Conservation (phyloP, 768 basidiomycete species). For the Grammothele lineata region DNA sequence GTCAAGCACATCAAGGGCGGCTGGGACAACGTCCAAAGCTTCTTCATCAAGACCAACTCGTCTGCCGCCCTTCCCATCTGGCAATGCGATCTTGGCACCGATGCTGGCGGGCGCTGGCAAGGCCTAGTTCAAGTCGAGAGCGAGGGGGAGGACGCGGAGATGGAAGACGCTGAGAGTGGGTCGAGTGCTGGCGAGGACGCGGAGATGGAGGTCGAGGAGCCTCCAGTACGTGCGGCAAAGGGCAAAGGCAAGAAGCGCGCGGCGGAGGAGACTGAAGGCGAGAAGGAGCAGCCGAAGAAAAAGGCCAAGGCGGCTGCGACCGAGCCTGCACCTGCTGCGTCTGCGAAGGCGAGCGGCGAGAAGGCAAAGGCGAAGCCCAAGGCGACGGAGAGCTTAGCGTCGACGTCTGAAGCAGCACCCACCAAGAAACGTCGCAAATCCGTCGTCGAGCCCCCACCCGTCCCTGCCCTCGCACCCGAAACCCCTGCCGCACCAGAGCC, state of each 20-base stretch:
- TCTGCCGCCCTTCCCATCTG: slow-evolving; percentile 89
- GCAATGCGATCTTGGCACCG: slow-evolving; percentile 67
- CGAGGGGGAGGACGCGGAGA: slow-evolving; percentile 22
- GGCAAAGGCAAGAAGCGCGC: slow-evolving; percentile 19
- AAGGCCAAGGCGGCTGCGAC: slow-evolving; percentile 25
- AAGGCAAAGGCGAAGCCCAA: slow-evolving; percentile 15
- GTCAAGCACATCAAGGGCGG: slow-evolving; percentile 66
- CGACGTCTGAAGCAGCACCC: not conserved
- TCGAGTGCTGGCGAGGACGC: slow-evolving; percentile 17
- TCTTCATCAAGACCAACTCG: slow-evolving; percentile 87
- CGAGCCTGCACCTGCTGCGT: slow-evolving; percentile 21
- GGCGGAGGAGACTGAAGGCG: slow-evolving; percentile 34
- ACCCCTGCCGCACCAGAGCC: not conserved
- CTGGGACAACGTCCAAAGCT: slow-evolving; percentile 88
- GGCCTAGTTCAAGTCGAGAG: slow-evolving; percentile 32
- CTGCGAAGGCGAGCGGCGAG: slow-evolving; percentile 6
- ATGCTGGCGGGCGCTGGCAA: slow-evolving; percentile 57
- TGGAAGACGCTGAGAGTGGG: slow-evolving; percentile 20
- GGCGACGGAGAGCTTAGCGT: slow-evolving; percentile 31
- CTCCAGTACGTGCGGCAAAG: slow-evolving; percentile 16
- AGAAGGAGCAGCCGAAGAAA: slow-evolving; percentile 20
- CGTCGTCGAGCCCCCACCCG: not conserved
- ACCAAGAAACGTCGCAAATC: slow-evolving; percentile 17
- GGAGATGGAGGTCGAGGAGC: slow-evolving; percentile 22
- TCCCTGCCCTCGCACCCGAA: not conserved